Evolutionary conservation across 2,329 filamentous ascomycete genomes (phyloP).

Genomic region (Cladosporium sp.): DNA sequence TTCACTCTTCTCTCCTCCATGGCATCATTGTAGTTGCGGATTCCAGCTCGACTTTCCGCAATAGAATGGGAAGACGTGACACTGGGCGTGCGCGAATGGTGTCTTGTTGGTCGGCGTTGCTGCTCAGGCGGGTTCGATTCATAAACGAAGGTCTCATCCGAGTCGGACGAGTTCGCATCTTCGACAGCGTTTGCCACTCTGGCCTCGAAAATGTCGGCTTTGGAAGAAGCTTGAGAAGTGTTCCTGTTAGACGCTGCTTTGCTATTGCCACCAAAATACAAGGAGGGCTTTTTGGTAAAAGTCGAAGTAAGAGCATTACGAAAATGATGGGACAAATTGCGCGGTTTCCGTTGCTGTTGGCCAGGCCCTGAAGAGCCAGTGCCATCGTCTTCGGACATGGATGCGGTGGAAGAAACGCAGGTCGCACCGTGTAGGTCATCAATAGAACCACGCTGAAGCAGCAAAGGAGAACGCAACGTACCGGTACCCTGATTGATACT

Average conservation of each 20-base stretch:
- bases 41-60: constrained; percentile 52
- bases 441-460: constrained; percentile 20
- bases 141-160: constrained; percentile 97
- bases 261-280: constrained; percentile 16
- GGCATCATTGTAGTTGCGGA: constrained; percentile 62
- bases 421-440: constrained; percentile 14
- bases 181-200: constrained; percentile 95
- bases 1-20: constrained; percentile 58
- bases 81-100: constrained; percentile 92
- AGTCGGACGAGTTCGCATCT: constrained; percentile 93
- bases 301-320: constrained; percentile 14
- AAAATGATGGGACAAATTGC: constrained; percentile 4
- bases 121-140: constrained; percentile 82
- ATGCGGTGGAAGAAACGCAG: constrained; percentile 12
- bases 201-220: constrained; percentile 96
- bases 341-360: neutral
- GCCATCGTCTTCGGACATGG: constrained; percentile 11
- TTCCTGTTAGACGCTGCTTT: constrained; percentile 24
- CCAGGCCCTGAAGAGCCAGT: neutral
- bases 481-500: constrained; percentile 61
- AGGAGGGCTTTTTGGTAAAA: neutral
- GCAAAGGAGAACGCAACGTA: constrained; percentile 27
- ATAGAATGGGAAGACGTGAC: constrained; percentile 75
- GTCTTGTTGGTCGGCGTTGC: constrained; percentile 57
- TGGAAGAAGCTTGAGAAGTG: constrained; percentile 64